phyloP scores from a whole-genome alignment of 2,329 filamentous ascomycete genomes.

The Colletotrichum limetticola region DNA sequence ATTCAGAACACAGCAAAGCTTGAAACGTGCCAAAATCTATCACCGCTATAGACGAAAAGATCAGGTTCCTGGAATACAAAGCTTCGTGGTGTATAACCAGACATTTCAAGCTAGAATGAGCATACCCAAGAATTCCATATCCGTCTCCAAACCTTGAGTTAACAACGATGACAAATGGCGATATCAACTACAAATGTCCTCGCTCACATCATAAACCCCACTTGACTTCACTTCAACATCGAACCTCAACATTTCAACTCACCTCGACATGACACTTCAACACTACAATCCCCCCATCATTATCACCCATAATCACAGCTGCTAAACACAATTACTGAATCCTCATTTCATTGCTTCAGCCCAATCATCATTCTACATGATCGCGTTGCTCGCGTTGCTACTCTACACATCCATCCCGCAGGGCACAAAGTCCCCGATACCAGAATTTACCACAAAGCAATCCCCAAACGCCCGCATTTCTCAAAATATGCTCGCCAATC shows the following conservation, averaged over 20 bases:
- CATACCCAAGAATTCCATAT: no score
- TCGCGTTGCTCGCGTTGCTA: constrained; percentile 11
- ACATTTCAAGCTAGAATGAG: no score
- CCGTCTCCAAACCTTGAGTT: no score
- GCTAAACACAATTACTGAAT: neutral
- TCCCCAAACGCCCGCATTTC: constrained; percentile 20
- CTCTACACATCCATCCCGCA: constrained; percentile 10
- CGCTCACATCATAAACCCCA: neutral
- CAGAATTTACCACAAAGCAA: neutral
- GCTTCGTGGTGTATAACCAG: no score
- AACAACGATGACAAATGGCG: neutral
- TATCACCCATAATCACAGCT: neutral
- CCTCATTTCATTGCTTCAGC: neutral
- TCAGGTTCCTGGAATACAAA: no score
- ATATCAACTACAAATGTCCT: neutral
- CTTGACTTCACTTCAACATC: neutral
- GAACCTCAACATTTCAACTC: neutral
- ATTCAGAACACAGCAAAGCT: no score
- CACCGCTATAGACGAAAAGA: no score
- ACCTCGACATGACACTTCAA: neutral
- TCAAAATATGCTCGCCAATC: constrained; percentile 11
- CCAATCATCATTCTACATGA: constrained; percentile 28
- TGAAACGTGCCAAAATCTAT: no score
- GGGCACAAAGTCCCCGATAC: neutral
- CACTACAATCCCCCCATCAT: no score